Percentiles rank a stretch among this genome's conserved stretches.
These are phyloP conservation scores for Trichosporon sp. DNA, from an alignment of 1,284 basidiomycete genomes.

Conservation along the genomic window DNA sequence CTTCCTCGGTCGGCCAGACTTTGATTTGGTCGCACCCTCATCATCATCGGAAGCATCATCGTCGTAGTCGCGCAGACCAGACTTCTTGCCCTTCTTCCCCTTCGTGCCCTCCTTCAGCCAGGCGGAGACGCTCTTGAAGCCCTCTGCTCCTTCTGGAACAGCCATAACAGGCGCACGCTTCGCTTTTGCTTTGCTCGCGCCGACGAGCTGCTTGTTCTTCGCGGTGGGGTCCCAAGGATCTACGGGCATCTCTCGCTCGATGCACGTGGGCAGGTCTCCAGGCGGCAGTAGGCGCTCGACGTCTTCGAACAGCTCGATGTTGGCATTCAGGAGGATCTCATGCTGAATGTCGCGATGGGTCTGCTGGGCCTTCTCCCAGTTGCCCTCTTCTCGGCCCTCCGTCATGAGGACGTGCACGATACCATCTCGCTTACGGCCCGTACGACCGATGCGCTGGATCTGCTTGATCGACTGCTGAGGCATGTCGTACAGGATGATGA, in stretches of 20 bases:
- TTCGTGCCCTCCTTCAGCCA: slow-evolving; percentile 30
- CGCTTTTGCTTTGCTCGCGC: slow-evolving; percentile 20
- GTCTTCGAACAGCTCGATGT: slow-evolving; percentile 87
- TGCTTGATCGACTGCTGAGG: slow-evolving; percentile 92
- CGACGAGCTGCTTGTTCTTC: slow-evolving; percentile 26
- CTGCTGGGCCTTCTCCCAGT: slow-evolving; percentile 84
- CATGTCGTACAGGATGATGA: slow-evolving; percentile 94
- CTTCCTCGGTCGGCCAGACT: slow-evolving; percentile 9
- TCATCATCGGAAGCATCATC: slow-evolving; percentile 20
- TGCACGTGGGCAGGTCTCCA: slow-evolving; percentile 66
- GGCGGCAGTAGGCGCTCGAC: slow-evolving; percentile 80
- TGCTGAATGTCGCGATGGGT: slow-evolving; percentile 86
- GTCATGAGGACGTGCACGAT: slow-evolving; percentile 88
- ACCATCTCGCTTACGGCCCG: slow-evolving; percentile 88
- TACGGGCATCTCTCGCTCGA: slow-evolving; percentile 68
- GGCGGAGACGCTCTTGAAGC: slow-evolving; percentile 46
- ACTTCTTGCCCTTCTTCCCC: slow-evolving; percentile 15
- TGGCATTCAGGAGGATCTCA: slow-evolving; percentile 76
- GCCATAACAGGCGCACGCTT: slow-evolving; percentile 33
- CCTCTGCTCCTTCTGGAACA: slow-evolving; percentile 40
- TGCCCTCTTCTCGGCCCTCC: slow-evolving; percentile 82
- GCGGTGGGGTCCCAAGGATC: slow-evolving; percentile 47
- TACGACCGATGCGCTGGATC: slow-evolving; percentile 94
- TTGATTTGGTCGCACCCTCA: slow-evolving; percentile 5
- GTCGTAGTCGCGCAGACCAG: slow-evolving; percentile 17